Percentiles rank a stretch among this genome's conserved stretches.
Evolutionary conservation across 1,284 basidiomycete genomes (phyloP).

Genomic region (Tilletia walkeri): DNA sequence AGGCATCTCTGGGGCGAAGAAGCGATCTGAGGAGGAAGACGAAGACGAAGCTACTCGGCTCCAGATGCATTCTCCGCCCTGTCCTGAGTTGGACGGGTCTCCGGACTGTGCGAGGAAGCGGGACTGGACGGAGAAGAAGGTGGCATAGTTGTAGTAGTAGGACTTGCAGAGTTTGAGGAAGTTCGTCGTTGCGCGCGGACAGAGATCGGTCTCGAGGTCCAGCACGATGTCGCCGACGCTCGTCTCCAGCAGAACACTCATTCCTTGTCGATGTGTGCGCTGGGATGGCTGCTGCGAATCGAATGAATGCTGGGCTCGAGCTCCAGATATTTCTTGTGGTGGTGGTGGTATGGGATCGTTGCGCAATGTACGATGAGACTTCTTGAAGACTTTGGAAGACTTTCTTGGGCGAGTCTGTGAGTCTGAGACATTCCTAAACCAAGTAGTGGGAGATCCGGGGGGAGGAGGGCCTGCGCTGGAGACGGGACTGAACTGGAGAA

Average conservation of each 20-base stretch:
- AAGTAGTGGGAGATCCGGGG: no score
- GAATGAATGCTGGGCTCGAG: no score
- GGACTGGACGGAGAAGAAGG: conserved; percentile 83
- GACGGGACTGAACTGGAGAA: no score
- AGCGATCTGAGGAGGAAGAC: conserved; percentile 61
- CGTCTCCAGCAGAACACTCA: conserved; percentile 95
- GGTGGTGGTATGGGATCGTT: neutral
- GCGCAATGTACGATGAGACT: neutral
- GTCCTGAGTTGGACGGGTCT: conserved; percentile 91
- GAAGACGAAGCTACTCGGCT: conserved; percentile 64
- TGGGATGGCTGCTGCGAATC: no score
- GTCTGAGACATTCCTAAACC: neutral
- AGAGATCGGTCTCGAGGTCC: conserved; percentile 86
- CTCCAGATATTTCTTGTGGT: neutral
- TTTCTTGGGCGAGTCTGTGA: neutral
- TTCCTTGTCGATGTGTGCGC: conserved; percentile 54
- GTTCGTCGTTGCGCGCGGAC: conserved; percentile 87
- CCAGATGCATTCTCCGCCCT: conserved; percentile 77
- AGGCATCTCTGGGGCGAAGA: conserved; percentile 78
- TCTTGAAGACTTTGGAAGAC: no score
- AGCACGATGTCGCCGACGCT: conserved; percentile 90
- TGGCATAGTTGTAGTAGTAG: conserved; percentile 92
- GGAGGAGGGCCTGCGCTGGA: no score
- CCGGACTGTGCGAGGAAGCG: conserved; percentile 93
- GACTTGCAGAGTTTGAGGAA: conserved; percentile 95